Conservation (phyloP, 78 protist species). For the Blattamonas nauphoetae region DNA sequence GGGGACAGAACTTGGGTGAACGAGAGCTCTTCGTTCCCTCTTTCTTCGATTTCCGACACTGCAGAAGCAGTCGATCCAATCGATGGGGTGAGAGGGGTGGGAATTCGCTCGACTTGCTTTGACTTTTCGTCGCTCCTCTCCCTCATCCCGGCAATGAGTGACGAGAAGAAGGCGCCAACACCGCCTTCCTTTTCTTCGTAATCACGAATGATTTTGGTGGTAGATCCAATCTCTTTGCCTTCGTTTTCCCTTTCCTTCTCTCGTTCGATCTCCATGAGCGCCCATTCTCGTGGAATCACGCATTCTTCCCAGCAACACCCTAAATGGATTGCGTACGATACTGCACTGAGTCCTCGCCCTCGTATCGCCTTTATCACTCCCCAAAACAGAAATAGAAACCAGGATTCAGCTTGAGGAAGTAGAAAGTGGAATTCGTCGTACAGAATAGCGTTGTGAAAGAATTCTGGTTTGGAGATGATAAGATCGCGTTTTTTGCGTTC, state of each 20-base stretch:
- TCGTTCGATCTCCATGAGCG: not conserved
- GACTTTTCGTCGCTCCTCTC: not conserved
- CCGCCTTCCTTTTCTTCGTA: not conserved
- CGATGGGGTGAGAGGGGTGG: not conserved
- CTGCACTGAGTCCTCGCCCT: not conserved
- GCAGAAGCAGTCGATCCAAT: not conserved
- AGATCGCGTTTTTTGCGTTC: not conserved
- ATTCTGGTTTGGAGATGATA: not conserved
- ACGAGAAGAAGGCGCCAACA: not conserved
- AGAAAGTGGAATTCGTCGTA: not conserved
- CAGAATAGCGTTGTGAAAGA: not conserved
- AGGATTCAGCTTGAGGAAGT: not conserved
- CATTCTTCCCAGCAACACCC: not conserved
- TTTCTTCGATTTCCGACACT: not conserved
- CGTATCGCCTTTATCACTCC: not conserved
- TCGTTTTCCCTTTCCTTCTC: not conserved
- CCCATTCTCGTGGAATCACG: not conserved
- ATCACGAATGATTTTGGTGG: too few relatives aligned
- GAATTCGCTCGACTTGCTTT: not conserved
- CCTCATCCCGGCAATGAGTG: not conserved
- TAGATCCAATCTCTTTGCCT: not conserved
- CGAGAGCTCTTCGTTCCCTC: not conserved
- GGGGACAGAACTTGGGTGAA: not conserved
- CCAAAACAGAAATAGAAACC: not conserved
- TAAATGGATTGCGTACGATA: not conserved